Base-by-base conservation (phyloP, 2,329 filamentous ascomycete genomes). In the Fusarium chaquense region DNA sequence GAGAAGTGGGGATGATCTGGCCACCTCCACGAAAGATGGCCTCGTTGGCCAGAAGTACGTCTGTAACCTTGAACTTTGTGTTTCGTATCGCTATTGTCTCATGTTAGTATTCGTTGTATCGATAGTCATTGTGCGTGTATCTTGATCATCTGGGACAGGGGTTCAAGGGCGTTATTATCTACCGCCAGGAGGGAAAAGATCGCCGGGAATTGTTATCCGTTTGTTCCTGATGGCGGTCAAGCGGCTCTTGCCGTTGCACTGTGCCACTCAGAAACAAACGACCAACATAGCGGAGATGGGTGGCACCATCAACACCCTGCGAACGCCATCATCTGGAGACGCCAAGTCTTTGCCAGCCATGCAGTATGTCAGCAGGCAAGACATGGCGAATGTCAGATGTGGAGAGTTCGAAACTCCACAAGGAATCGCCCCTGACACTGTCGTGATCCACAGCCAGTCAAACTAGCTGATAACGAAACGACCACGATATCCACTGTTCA, bases 21-120 rank as follows among this genome's bases (percentile, higher is more conserved):
- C 96, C 96, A 72, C 95, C 95, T 60, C 96, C 96, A 53, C 96
- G 90, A 85, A 94, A 97, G 77, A 99, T 98, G 53, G 95, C 92
- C 81, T 98, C 94, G 53, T 90, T 86, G 13, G 94, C 95, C 22
- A 99, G 86, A 43, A 91, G 86, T 56, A 97, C 89, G 77, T 98
- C 95, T 66, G 94, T 98, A 76, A 99, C 89, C 78, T 94, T 93
- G 87, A 99, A 99, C 78, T 97, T 98, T 73, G 93, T 93, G 81
- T 99, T 99, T 74, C 96, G 94, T 77, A 99, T 98, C 35, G 96
- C 91, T 93, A 76, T 69, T 65, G 45, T 44, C 59, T 74, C 71
- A 78, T 64, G 78, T 78, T 63, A 72, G 72, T 64, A 24, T 53
- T 53, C 63, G 22, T 47, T 58, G 46, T 20, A 41, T 58, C 45